Evolutionary conservation across 1,284 basidiomycete genomes (phyloP), one percentile per base, ranked within the genome.

Genomic region (Pterulicium gracile): DNA sequence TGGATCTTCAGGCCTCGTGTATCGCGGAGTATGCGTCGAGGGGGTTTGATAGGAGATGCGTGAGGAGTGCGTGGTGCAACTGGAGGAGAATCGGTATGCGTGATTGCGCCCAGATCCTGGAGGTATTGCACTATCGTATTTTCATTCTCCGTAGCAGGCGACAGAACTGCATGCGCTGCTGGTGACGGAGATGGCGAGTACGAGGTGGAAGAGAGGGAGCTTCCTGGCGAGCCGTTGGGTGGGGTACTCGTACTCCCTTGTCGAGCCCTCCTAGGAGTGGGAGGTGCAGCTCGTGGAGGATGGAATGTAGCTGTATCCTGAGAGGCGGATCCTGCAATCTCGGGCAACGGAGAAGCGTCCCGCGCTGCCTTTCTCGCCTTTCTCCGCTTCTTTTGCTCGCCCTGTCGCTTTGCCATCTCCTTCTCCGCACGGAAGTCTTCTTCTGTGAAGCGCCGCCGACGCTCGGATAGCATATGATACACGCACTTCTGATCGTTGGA

Each of bases 401-500:
- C 46, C 17, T 39, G 40, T 32, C 56, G 58, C 50, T 55, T 62
- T 53, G 57, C 52, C 47, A 61, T 60, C 53, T 68, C 64, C 20
- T 76, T 70, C 51, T 77, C 75, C 50, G 74, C 74, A 40, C 83
- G 77, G 57, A 78, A 83, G 52, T 81, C 73, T 19, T 17, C 7
- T 12, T 43, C 57, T 84, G 79, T 36, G 88, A 62, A 51, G 78
- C 77, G 52, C 73, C 75, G 46, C 70, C 90, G 78, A 64, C 94
- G 95, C 53, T 81, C 80, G 48, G 82, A 69, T 10, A 97, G 70
- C 10, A 95, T 68, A 58, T 88, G 83, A 63, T 96, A 97, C 44
- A 95, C 86, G 0, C 87, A 87, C 63, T 96, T 96, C 62, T 95
- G 89, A 88, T 89, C 92, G 18, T 86, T 92, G 50, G 80, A 78